phyloP scores from a whole-genome alignment of 371 early-diverging fungal species.

The Actinomortierella ambigua region DNA sequence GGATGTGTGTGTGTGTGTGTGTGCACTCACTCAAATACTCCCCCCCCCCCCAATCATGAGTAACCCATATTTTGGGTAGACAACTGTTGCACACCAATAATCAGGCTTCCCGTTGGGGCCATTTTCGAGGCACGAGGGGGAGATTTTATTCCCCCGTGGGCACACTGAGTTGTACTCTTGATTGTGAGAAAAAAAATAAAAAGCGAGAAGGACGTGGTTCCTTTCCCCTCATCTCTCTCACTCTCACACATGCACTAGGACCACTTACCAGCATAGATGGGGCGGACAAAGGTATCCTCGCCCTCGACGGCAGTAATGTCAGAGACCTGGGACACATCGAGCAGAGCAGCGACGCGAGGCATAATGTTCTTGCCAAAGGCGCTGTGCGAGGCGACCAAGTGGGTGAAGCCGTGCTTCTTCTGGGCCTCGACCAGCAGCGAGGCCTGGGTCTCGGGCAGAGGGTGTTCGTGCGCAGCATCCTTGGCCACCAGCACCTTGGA shows the following conservation, averaged over 20 bases:
- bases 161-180: too few species aligned
- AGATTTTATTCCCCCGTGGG: too few species aligned
- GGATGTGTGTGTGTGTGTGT: too few species aligned
- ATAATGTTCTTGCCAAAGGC: conserved; percentile 93
- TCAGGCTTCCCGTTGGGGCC: too few species aligned
- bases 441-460: conserved; percentile 83
- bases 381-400: conserved; percentile 87
- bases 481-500: conserved; percentile 86
- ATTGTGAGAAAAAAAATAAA: neutral
- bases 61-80: too few species aligned
- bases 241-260: neutral
- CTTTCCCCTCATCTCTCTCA: conserved; percentile 1
- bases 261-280: conserved; percentile 91
- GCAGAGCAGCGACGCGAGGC: conserved; percentile 91
- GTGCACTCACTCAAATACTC: too few species aligned
- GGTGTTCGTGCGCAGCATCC: conserved; percentile 78
- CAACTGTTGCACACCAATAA: too few species aligned
- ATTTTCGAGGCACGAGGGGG: too few species aligned
- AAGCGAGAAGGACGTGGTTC: neutral
- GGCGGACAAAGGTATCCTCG: conserved; percentile 93
- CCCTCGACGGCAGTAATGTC: conserved; percentile 82
- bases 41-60: too few species aligned
- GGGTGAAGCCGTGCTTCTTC: conserved; percentile 77
- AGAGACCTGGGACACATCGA: conserved; percentile 91
- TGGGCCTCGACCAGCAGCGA: conserved; percentile 77